phyloP scores from a whole-genome alignment of 257 asterid genomes.

The Eustoma russellianum region DNA sequence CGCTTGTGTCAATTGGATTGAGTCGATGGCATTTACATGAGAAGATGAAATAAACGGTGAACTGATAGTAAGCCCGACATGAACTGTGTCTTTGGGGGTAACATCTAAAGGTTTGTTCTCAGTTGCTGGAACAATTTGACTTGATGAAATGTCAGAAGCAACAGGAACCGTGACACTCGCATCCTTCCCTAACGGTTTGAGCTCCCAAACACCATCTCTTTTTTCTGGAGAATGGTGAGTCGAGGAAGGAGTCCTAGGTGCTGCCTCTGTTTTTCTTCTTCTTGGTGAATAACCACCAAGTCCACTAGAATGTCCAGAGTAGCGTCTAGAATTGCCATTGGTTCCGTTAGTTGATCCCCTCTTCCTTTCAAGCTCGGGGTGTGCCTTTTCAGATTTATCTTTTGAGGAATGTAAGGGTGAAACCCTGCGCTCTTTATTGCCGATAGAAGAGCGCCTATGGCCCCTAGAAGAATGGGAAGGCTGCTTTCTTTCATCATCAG shows the following conservation, averaged over 20 bases:
- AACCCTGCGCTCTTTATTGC: conserved; percentile 37
- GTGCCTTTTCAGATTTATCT: conserved; percentile 48
- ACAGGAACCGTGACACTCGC: conserved; percentile 18
- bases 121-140: conserved; percentile 30
- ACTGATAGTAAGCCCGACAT: conserved; percentile 31
- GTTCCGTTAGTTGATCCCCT: conserved; percentile 50
- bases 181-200: conserved; percentile 44
- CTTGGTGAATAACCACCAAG: conserved; percentile 99
- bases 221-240: conserved; percentile 64
- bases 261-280: conserved; percentile 83
- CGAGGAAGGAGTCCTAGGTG: conserved; percentile 75
- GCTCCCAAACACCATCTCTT: conserved; percentile 75
- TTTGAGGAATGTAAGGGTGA: conserved; percentile 35
- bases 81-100: conserved; percentile 29
- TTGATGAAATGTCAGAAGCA: conserved; percentile 22
- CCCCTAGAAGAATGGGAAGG: conserved; percentile 55
- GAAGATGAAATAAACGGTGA: conserved; percentile 31
- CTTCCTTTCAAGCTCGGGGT: conserved; percentile 53
- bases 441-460: conserved; percentile 31
- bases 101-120: conserved; percentile 29
- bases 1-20: conserved; percentile 90
- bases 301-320: conserved; percentile 59
- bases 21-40: conserved; percentile 57
- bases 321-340: conserved; percentile 42
- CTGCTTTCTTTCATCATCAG: conserved; percentile 50